Percentiles rank a stretch among this genome's conserved stretches.
Conservation (phyloP, 2,329 filamentous ascomycete species). For the Graphilbum ipis-grandicollis region DNA sequence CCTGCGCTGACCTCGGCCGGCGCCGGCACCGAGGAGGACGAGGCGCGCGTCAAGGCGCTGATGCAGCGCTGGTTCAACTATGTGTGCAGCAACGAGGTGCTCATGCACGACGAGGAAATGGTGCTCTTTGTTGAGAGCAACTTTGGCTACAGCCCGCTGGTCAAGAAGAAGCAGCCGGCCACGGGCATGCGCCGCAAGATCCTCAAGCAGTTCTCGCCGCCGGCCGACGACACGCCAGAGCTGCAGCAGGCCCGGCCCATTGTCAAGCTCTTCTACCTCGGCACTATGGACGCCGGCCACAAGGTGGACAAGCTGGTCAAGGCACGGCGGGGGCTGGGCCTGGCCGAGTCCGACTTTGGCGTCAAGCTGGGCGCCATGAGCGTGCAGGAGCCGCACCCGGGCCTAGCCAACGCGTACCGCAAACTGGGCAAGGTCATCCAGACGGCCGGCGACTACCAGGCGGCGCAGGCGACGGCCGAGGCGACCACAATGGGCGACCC, state of each 20-base stretch:
- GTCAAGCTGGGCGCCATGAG: conserved; percentile 77
- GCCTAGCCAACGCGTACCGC: conserved; percentile 76
- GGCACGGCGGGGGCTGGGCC: conserved; percentile 70
- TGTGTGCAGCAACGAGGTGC: conserved; percentile 76
- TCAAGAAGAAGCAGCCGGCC: conserved; percentile 89
- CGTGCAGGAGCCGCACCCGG: conserved; percentile 77
- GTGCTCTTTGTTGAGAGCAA: conserved; percentile 97
- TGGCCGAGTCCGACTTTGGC: conserved; percentile 85
- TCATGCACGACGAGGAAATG: conserved; percentile 94
- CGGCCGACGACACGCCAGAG: conserved; percentile 92
- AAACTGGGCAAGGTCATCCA: conserved; percentile 92
- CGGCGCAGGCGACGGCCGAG: conserved; percentile 89
- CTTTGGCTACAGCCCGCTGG: conserved; percentile 91
- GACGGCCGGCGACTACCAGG: conserved; percentile 85
- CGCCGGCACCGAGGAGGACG: conserved; percentile 90
- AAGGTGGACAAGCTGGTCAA: conserved; percentile 94
- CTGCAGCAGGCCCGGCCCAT: conserved; percentile 74
- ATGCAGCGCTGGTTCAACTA: conserved; percentile 94
- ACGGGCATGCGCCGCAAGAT: conserved; percentile 91
- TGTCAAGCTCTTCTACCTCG: conserved; percentile 91
- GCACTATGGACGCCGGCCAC: conserved; percentile 91
- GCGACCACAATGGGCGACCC: conserved; percentile 89
- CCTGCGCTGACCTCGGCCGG: conserved; percentile 90
- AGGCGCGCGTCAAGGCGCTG: conserved; percentile 68
- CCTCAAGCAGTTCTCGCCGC: conserved; percentile 94